Conservation (phyloP, 768 basidiomycete genomes). For the Pholiota microspora region DNA sequence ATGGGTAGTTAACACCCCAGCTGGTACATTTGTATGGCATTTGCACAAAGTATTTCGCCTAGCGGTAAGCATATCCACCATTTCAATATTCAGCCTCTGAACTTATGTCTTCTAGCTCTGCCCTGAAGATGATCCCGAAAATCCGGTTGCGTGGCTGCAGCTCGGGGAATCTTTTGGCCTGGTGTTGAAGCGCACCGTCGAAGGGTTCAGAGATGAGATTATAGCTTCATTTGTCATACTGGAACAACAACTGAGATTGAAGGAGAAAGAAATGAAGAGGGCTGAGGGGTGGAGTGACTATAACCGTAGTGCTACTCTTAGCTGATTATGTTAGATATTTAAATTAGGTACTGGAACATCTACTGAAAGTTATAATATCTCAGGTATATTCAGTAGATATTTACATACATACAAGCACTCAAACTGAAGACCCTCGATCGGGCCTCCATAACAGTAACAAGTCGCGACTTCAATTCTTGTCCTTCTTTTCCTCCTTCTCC, state of each 20-base stretch:
- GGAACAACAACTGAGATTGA: conserved; percentile 16
- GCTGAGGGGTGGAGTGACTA: background rate
- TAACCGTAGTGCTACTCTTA: too few species aligned
- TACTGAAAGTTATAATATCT: too few species aligned
- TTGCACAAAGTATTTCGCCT: conserved; percentile 1
- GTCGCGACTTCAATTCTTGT: too few species aligned
- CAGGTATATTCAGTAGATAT: too few species aligned
- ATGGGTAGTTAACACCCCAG: conserved; percentile 7
- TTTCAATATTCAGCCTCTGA: background rate
- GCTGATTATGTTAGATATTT: too few species aligned
- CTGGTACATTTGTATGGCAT: conserved; percentile 9
- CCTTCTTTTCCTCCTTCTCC: background rate
- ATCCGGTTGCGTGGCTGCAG: conserved; percentile 10
- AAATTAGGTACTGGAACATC: too few species aligned
- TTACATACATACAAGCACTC: too few species aligned
- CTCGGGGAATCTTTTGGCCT: background rate
- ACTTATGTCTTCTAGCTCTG: conserved; percentile 1
- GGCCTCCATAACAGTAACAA: too few species aligned
- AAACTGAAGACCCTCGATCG: too few species aligned
- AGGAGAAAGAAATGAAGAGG: conserved; percentile 10
- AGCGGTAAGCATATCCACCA: conserved; percentile 2
- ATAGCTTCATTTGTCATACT: conserved; percentile 12
- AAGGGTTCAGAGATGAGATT: conserved; percentile 8
- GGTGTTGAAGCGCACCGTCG: background rate
- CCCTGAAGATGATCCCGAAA: conserved; percentile 4